Conservation (phyloP, 1,284 basidiomycete genomes). For the Ustilago nuda region DNA sequence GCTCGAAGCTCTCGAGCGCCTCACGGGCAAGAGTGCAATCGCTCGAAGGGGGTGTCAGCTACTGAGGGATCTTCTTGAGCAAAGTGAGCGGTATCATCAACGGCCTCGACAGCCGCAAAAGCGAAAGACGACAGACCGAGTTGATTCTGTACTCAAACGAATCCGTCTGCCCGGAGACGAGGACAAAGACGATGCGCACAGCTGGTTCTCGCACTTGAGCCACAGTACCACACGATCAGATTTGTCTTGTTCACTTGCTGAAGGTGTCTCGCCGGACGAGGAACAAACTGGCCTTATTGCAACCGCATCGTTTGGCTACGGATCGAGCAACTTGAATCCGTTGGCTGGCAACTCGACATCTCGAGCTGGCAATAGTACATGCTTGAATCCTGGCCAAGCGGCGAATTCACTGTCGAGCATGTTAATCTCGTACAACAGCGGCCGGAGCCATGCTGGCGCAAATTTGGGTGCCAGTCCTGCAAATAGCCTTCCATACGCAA, state of each 20-base stretch:
- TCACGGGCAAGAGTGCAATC: slow-evolving; percentile 49
- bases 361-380: slow-evolving; percentile 14
- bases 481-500: neutral
- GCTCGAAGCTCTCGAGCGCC: slow-evolving; percentile 32
- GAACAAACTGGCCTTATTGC: slow-evolving; percentile 14
- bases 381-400: slow-evolving; percentile 29
- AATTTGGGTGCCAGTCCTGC: slow-evolving; percentile 8
- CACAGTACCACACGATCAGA: slow-evolving; percentile 33
- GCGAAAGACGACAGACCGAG: slow-evolving; percentile 29
- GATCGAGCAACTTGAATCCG: slow-evolving; percentile 45
- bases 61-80: slow-evolving; percentile 37
- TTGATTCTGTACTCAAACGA: slow-evolving; percentile 39
- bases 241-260: slow-evolving; percentile 27
- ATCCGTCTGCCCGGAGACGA: slow-evolving; percentile 35
- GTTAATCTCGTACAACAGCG: slow-evolving; percentile 35
- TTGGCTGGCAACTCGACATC: slow-evolving; percentile 45
- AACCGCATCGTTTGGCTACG: slow-evolving; percentile 37
- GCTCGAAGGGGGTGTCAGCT: slow-evolving; percentile 48
- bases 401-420: slow-evolving; percentile 44
- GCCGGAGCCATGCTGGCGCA: neutral
- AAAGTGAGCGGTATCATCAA: slow-evolving; percentile 38
- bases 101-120: slow-evolving; percentile 23
- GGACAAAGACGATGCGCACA: neutral
- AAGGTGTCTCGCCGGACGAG: slow-evolving; percentile 33
- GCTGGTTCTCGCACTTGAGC: slow-evolving; percentile 42